phyloP scores from a whole-genome alignment of 768 basidiomycete genomes.

The Cystobasidium onofrii region DNA sequence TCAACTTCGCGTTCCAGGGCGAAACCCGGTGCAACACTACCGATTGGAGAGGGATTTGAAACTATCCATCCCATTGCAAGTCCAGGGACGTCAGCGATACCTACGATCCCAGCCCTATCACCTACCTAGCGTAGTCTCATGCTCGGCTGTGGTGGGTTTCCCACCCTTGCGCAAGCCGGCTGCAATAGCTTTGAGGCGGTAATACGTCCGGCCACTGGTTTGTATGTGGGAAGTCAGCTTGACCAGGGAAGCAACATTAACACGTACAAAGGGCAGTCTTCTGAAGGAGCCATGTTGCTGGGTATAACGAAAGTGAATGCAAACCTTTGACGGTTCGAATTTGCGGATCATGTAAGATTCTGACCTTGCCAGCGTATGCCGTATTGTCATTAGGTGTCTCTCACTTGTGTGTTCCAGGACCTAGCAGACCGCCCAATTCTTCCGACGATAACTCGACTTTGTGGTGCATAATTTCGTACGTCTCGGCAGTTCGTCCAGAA shows the following conservation, averaged over 20 bases:
- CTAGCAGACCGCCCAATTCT: neutral
- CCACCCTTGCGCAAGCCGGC: neutral
- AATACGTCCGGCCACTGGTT: constrained; percentile 4
- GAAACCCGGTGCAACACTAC: constrained; percentile 2
- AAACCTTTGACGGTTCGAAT: too few species aligned
- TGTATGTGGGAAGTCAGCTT: neutral
- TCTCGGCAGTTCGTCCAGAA: neutral
- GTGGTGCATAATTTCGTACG: constrained; percentile 3
- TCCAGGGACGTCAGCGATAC: neutral
- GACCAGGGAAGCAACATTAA: neutral
- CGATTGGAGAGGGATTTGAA: constrained; percentile 3
- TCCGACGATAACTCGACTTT: neutral
- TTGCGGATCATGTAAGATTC: too few species aligned
- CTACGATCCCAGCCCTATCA: too few species aligned
- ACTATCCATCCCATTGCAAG: too few species aligned
- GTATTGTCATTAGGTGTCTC: neutral
- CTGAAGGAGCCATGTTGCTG: constrained; percentile 2
- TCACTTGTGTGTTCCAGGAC: neutral
- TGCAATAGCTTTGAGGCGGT: constrained; percentile 1
- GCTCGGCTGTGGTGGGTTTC: neutral
- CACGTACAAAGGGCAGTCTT: constrained; percentile 12
- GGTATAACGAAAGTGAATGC: constrained; percentile 17
- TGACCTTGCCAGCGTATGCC: too few species aligned
- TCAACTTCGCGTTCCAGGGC: neutral
- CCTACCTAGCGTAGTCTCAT: neutral